phyloP scores from a whole-genome alignment of 148 eudicot genomes.

The Nepenthes gracilis region DNA sequence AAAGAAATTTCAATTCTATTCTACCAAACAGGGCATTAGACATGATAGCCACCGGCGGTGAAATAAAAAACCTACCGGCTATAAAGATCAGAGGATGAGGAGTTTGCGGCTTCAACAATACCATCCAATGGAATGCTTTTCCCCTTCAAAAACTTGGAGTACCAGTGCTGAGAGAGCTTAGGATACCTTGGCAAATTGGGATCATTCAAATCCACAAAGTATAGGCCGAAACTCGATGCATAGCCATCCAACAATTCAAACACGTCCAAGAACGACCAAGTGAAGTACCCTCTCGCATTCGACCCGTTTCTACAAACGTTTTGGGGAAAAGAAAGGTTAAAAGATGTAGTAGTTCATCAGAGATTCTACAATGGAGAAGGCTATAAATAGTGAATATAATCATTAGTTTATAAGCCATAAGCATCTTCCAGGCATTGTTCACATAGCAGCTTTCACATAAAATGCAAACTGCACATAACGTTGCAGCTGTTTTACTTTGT shows the following conservation, averaged over 20 bases:
- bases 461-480: no score
- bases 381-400: no score
- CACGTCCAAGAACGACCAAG: conserved; percentile 55
- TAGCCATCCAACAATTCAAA: conserved; percentile 38
- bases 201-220: conserved; percentile 46
- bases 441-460: no score
- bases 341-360: no score
- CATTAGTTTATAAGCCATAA: no score
- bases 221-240: conserved; percentile 24
- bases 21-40: neutral
- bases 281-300: conserved; percentile 52
- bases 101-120: neutral
- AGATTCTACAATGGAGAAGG: no score
- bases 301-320: conserved; percentile 42
- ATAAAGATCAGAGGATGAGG: neutral
- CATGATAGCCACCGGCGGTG: no score
- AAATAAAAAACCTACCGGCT: neutral
- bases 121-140: conserved; percentile 1
- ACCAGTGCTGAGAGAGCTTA: conserved; percentile 55
- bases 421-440: no score
- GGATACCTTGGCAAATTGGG: conserved; percentile 33
- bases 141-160: conserved; percentile 44
- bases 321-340: neutral
- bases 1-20: no score
- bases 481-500: no score